phyloP scores from a whole-genome alignment of 2,329 filamentous ascomycete genomes.

The Alternaria consortialis region DNA sequence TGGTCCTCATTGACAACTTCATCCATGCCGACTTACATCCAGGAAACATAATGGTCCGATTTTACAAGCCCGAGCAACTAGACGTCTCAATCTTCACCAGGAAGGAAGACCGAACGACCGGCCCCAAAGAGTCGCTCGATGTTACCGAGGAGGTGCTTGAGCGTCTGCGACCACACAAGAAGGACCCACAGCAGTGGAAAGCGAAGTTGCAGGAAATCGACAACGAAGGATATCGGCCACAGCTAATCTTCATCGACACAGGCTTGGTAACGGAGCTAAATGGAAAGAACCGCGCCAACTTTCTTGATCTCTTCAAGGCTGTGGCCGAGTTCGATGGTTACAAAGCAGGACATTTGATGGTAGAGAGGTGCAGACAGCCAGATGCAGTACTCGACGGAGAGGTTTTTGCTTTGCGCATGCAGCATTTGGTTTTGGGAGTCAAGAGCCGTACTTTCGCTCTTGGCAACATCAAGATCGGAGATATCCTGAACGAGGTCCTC shows the following conservation, averaged over 20 bases:
- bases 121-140: constrained; percentile 66
- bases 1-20: constrained; percentile 97
- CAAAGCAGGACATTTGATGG: constrained; percentile 94
- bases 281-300: constrained; percentile 83
- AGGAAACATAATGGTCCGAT: constrained; percentile 99
- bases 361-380: constrained; percentile 90
- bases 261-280: constrained; percentile 95
- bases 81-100: constrained; percentile 66
- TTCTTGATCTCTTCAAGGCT: constrained; percentile 93
- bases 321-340: constrained; percentile 98
- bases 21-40: constrained; percentile 96
- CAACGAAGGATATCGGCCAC: constrained; percentile 86
- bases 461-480: constrained; percentile 94
- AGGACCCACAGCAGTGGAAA: constrained; percentile 75
- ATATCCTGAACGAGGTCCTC: constrained; percentile 89
- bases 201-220: constrained; percentile 80
- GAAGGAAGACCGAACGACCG: constrained; percentile 44
- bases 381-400: constrained; percentile 88
- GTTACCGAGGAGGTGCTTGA: constrained; percentile 88
- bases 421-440: constrained; percentile 90
- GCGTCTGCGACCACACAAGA: constrained; percentile 77
- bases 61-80: constrained; percentile 83
- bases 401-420: constrained; percentile 94
- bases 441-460: constrained; percentile 91
- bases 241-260: constrained; percentile 97